These are phyloP conservation scores for Penicillium paradoxum DNA, from an alignment of 495 filamentous ascomycete species.

Conservation along the genomic window DNA sequence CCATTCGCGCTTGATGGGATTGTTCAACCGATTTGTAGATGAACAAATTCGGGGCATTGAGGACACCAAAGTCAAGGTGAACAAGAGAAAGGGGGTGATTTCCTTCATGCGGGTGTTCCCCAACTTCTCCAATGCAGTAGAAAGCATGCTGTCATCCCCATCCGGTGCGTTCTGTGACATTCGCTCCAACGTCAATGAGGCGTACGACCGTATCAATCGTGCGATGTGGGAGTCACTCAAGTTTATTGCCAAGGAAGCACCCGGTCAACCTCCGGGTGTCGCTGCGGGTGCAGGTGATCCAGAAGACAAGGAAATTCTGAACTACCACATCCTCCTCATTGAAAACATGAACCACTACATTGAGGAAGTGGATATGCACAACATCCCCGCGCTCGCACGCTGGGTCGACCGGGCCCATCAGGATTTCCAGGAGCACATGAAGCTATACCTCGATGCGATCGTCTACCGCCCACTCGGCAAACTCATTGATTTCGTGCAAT, in stretches of 20 bases:
- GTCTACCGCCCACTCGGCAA: conserved; percentile 86
- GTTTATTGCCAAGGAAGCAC: conserved; percentile 91
- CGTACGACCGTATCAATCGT: conserved; percentile 84
- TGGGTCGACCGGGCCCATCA: conserved; percentile 71
- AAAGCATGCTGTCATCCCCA: conserved; percentile 67
- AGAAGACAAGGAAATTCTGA: conserved; percentile 92
- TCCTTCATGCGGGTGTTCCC: conserved; percentile 92
- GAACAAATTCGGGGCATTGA: conserved; percentile 93
- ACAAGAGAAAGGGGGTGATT: conserved; percentile 95
- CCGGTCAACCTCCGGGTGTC: conserved; percentile 47
- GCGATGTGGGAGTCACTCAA: conserved; percentile 96
- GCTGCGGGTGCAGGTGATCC: conserved; percentile 58
- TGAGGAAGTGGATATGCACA: conserved; percentile 78
- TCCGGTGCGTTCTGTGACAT: conserved; percentile 56
- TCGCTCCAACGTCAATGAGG: conserved; percentile 73
- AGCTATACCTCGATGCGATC: conserved; percentile 77
- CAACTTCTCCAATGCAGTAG: conserved; percentile 70
- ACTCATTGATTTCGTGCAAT: conserved; percentile 82
- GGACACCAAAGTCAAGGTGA: conserved; percentile 98
- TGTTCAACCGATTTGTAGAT: conserved; percentile 87
- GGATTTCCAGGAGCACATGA: conserved; percentile 85
- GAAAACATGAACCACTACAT: conserved; percentile 98
- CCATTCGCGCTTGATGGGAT: conserved; percentile 65
- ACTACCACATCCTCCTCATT: conserved; percentile 94
- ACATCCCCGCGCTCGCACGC: conserved; percentile 68